A percentile compares a stretch with the other conserved stretches of the same genome.
phyloP scores from a whole-genome alignment of 208 protist genomes.

The Trichomonas gallinae region DNA sequence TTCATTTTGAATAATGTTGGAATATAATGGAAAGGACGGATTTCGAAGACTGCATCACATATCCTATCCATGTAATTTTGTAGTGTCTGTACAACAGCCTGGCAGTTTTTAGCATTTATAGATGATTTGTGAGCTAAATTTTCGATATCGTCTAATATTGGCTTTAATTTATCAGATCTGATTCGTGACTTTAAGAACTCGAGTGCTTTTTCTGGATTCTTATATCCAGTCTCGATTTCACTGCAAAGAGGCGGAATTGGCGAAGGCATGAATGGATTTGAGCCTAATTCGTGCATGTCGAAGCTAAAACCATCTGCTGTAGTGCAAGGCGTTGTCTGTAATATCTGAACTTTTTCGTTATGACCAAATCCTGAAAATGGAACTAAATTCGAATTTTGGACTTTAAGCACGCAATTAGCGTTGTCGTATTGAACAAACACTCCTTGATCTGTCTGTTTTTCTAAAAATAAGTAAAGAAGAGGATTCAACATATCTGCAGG shows the following conservation, averaged over 20 bases:
- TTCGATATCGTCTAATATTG: not conserved
- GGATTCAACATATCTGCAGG: not conserved
- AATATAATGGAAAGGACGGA: not conserved
- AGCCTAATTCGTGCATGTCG: not conserved
- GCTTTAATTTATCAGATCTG: not conserved
- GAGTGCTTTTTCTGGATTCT: not conserved
- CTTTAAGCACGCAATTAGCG: not conserved
- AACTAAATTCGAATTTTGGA: not conserved
- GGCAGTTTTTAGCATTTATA: not conserved
- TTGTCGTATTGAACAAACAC: not conserved
- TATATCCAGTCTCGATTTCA: not conserved
- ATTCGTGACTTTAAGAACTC: not conserved
- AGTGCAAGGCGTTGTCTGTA: not conserved
- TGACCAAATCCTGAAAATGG: not conserved
- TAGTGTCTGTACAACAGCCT: not conserved
- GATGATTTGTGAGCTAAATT: not conserved
- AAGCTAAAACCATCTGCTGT: not conserved
- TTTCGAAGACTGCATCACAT: not conserved
- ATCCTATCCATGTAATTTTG: not conserved
- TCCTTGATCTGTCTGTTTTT: not conserved
- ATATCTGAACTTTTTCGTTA: not conserved
- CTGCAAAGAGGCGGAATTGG: not conserved
- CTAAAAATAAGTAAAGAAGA: not conserved
- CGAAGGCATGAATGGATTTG: not conserved
- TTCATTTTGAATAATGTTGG: conserved; percentile 8